phyloP scores from a whole-genome alignment of 1,139 yeast species.

The Saccharomyces hybrid region DNA sequence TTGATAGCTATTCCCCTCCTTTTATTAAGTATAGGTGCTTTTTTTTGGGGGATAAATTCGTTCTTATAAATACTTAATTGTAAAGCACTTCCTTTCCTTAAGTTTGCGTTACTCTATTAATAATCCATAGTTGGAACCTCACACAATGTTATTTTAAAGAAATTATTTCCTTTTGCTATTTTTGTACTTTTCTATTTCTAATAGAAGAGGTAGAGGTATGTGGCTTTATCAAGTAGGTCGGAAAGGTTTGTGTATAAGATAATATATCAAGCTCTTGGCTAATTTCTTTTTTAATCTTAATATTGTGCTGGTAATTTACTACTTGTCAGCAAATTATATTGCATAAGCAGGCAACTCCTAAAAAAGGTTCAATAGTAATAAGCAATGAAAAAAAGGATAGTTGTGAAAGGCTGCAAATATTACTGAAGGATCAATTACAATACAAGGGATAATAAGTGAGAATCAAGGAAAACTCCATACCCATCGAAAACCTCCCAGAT shows the following conservation, averaged over 20 bases:
- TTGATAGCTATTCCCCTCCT: background rate
- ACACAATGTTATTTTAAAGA: background rate
- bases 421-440: background rate
- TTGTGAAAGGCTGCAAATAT: background rate
- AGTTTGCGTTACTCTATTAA: background rate
- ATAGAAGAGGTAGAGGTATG: background rate
- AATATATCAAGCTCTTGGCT: background rate
- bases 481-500: background rate
- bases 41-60: background rate
- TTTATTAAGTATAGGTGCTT: background rate
- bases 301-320: background rate
- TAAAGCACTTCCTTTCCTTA: background rate
- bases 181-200: background rate
- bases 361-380: background rate
- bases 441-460: background rate
- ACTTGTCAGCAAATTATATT: background rate
- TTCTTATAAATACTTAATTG: background rate
- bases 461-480: background rate
- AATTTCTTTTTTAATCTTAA: background rate
- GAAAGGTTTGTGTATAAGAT: background rate
- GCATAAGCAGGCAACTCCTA: background rate
- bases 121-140: background rate
- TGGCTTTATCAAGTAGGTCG: background rate
- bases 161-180: background rate
- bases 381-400: background rate